A percentile compares a stretch with the other conserved stretches of the same genome.
Conservation (phyloP, 2,329 filamentous ascomycete species). For the Arthrocladium fulminans region DNA sequence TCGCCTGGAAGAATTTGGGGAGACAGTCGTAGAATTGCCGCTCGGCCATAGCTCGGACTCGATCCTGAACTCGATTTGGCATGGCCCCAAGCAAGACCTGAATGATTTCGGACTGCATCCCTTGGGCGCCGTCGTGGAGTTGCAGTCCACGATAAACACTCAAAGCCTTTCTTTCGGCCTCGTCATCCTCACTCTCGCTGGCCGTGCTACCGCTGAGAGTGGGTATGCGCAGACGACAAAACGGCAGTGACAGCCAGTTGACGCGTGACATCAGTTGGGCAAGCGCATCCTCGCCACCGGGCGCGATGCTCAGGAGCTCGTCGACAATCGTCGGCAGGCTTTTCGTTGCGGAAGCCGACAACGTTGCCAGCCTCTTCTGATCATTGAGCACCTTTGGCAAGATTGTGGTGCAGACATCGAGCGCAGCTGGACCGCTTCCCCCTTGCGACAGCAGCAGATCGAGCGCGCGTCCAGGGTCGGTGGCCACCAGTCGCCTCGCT, state of each 20-base stretch:
- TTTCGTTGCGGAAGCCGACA: conserved; percentile 27
- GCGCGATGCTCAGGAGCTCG: background rate
- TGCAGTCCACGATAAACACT: conserved; percentile 1
- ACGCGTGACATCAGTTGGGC: background rate
- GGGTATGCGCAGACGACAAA: conserved; percentile 31
- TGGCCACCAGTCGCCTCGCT: background rate
- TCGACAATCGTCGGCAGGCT: background rate
- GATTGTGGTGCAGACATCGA: background rate
- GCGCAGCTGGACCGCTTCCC: background rate
- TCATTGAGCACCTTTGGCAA: background rate
- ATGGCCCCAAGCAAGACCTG: conserved; percentile 10
- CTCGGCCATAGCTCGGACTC: conserved; percentile 35
- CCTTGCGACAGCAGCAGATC: background rate
- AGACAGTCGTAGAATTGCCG: conserved; percentile 30
- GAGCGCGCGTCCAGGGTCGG: conserved; percentile 1
- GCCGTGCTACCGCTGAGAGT: conserved; percentile 31
- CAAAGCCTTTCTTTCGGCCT: conserved; percentile 22
- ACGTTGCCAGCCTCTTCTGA: conserved; percentile 30
- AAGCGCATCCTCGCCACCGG: background rate
- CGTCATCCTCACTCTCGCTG: conserved; percentile 22
- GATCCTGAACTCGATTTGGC: conserved; percentile 20
- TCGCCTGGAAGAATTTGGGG: conserved; percentile 10
- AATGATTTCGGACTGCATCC: background rate
- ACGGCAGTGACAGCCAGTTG: conserved; percentile 30
- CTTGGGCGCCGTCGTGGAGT: background rate